These are phyloP conservation scores for Globisporangium paddicum DNA, from an alignment of 352 stramenopile genomes.

Conservation along the genomic window DNA sequence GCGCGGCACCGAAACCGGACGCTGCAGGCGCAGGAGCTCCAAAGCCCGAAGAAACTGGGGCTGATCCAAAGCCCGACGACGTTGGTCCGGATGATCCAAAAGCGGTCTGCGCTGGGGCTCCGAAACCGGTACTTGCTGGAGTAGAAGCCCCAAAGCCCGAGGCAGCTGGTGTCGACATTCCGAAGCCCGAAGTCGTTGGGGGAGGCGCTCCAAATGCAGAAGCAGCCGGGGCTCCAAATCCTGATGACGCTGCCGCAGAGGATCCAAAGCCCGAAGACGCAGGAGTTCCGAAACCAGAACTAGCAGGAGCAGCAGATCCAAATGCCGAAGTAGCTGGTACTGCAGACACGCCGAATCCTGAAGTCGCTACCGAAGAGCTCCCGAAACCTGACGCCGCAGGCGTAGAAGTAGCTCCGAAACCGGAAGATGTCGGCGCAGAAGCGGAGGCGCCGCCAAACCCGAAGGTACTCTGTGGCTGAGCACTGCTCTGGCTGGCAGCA, in stretches of 20 bases:
- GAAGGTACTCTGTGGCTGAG: neutral
- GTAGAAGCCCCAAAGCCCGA: conserved; percentile 8
- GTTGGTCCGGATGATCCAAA: conserved; percentile 4
- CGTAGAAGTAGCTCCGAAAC: conserved; percentile 13
- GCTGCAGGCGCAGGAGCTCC: conserved; percentile 18
- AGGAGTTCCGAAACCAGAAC: conserved; percentile 35
- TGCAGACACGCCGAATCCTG: conserved; percentile 11
- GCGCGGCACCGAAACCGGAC: conserved; percentile 27
- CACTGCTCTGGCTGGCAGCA: conserved; percentile 5
- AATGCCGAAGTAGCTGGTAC: conserved; percentile 25
- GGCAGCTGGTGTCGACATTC: conserved; percentile 10
- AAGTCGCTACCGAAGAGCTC: neutral
- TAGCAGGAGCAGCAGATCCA: conserved; percentile 13
- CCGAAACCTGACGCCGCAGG: conserved; percentile 24
- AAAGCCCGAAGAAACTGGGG: conserved; percentile 19
- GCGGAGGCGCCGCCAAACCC: neutral
- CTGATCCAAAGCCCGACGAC: conserved; percentile 12
- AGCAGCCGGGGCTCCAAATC: conserved; percentile 24
- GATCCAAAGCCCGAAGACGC: conserved; percentile 37
- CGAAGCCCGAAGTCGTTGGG: conserved; percentile 17
- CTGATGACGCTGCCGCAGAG: conserved; percentile 24
- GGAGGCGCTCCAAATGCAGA: conserved; percentile 17
- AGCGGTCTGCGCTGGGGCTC: neutral
- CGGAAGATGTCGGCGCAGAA: neutral
- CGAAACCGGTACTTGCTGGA: conserved; percentile 5